Percentiles rank a stretch among this genome's conserved stretches.
Evolutionary conservation across 768 basidiomycete species (phyloP).

Genomic region (Suillus clintonianus): DNA sequence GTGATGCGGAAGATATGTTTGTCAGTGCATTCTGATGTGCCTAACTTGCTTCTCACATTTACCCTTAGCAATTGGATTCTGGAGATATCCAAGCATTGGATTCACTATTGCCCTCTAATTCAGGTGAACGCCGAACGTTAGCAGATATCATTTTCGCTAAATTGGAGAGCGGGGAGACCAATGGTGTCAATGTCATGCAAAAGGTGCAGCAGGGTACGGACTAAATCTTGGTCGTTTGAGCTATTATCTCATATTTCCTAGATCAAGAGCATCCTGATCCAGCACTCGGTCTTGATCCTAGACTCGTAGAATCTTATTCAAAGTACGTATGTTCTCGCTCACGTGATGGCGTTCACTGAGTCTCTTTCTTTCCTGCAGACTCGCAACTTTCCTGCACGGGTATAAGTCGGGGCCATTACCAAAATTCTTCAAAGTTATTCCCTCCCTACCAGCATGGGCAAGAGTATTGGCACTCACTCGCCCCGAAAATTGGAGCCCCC

Average conservation of each 20-base stretch:
- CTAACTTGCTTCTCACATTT: constrained; percentile 8
- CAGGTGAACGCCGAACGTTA: constrained; percentile 78
- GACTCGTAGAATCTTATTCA: constrained; percentile 89
- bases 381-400: constrained; percentile 80
- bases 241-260: constrained; percentile 22
- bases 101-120: constrained; percentile 72
- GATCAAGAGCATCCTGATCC: constrained; percentile 69
- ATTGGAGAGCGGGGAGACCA: constrained; percentile 63
- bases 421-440: constrained; percentile 97
- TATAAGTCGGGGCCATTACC: constrained; percentile 95
- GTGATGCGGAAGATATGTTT: constrained; percentile 63
- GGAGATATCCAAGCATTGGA: constrained; percentile 87
- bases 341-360: constrained; percentile 7
- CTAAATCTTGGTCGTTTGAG: not conserved
- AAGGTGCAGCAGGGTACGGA: constrained; percentile 59
- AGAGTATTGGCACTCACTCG: constrained; percentile 90
- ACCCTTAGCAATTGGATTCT: constrained; percentile 80
- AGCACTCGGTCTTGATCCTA: constrained; percentile 85
- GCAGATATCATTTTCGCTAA: constrained; percentile 98
- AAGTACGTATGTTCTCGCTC: constrained; percentile 62
- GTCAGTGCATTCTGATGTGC: constrained; percentile 39
- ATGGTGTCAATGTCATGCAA: constrained; percentile 55
- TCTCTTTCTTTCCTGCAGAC: constrained; percentile 44
- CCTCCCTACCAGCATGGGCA: constrained; percentile 94
- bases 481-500: constrained; percentile 94